These are phyloP conservation scores for Mucor circinelloides DNA, from an alignment of 371 early-diverging fungal species.

Conservation along the genomic window DNA sequence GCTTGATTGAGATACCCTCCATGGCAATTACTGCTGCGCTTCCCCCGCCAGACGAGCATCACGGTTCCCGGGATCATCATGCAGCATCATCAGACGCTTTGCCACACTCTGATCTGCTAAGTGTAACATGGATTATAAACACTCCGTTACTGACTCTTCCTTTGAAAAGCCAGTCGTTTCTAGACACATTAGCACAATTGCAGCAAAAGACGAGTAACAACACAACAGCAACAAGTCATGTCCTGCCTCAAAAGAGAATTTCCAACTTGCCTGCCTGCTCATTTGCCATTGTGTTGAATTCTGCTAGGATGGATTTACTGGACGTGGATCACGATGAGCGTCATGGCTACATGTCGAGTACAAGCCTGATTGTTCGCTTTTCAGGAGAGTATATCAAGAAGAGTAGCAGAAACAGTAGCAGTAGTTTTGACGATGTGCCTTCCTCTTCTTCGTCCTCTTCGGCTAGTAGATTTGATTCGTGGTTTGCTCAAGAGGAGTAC, in stretches of 20 bases:
- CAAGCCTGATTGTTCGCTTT: conserved; percentile 10
- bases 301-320: neutral
- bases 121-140: conserved; percentile 8
- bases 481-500: conserved; percentile 27
- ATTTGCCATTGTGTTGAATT: neutral
- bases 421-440: conserved; percentile 1
- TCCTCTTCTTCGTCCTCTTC: conserved; percentile 3
- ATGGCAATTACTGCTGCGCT: neutral
- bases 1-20: neutral
- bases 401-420: neutral
- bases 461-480: conserved; percentile 6
- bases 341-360: neutral
- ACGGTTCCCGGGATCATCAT: neutral
- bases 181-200: neutral
- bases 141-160: neutral
- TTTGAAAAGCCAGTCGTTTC: neutral
- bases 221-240: neutral
- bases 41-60: neutral
- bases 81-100: neutral
- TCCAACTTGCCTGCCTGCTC: conserved; percentile 2
- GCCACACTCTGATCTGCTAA: conserved; percentile 2
- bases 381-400: conserved; percentile 14
- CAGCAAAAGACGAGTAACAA: neutral
- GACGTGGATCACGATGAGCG: neutral
- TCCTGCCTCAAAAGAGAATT: neutral